Conservation (phyloP, 2,329 filamentous ascomycete genomes). For the Colletotrichum spinosum region DNA sequence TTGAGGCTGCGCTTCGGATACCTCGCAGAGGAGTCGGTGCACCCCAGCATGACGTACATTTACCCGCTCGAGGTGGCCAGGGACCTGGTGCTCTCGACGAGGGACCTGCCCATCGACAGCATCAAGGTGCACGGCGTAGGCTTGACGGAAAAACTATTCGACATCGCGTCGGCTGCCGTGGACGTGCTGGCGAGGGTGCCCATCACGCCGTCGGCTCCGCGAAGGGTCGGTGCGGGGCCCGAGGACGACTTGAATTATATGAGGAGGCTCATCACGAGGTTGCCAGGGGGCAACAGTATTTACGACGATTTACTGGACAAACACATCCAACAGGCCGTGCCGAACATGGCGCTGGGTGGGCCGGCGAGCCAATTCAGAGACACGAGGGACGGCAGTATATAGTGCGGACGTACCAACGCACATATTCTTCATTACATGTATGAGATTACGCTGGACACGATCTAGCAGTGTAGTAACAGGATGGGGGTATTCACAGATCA, state of each 20-base stretch:
- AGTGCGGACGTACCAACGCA: background rate
- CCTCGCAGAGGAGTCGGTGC: constrained; percentile 47
- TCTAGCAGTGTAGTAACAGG: constrained; percentile 20
- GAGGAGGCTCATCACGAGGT: constrained; percentile 48
- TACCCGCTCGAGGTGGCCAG: constrained; percentile 57
- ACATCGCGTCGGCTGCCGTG: constrained; percentile 56
- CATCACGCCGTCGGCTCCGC: constrained; percentile 43
- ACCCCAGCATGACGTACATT: constrained; percentile 52
- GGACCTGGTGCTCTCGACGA: constrained; percentile 52
- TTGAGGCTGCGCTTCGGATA: constrained; percentile 56
- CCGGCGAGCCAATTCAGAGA: constrained; percentile 8
- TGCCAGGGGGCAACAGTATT: constrained; percentile 51
- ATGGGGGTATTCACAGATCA: constrained; percentile 6
- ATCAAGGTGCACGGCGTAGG: constrained; percentile 58
- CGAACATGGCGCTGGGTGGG: constrained; percentile 38
- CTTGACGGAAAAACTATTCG: constrained; percentile 60
- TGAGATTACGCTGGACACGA: constrained; percentile 24
- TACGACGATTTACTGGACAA: constrained; percentile 54
- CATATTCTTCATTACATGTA: constrained; percentile 11
- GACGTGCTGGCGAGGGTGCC: constrained; percentile 58
- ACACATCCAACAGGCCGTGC: constrained; percentile 51
- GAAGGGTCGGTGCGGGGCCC: constrained; percentile 43
- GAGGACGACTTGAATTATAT: constrained; percentile 54
- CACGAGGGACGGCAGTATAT: background rate
- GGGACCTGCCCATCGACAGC: constrained; percentile 51